Evolutionary conservation across 192 early-diverging fungal species (phyloP).

Genomic region (Coemansia sp.): DNA sequence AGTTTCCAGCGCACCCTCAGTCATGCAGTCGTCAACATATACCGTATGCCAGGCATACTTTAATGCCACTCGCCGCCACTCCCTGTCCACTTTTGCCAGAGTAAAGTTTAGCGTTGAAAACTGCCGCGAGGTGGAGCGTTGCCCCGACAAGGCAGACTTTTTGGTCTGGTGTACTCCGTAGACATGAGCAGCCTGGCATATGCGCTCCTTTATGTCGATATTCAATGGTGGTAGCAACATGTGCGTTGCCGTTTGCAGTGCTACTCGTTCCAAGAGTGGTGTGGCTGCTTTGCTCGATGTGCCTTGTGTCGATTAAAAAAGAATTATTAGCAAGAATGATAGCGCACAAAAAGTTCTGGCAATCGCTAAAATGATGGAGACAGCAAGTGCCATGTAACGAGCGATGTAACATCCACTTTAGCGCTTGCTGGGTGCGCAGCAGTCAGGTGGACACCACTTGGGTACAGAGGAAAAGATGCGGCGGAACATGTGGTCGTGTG

Average conservation of each 20-base stretch:
- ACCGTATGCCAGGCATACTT: constrained; percentile 45
- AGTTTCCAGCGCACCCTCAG: background rate
- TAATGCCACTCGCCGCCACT: constrained; percentile 27
- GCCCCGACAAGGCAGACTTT: background rate
- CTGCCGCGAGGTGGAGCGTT: constrained; percentile 4
- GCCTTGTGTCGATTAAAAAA: too few relatives aligned
- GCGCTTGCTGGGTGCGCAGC: too few relatives aligned
- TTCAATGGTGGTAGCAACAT: constrained; percentile 18
- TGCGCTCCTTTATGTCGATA: constrained; percentile 41
- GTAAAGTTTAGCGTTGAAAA: constrained; percentile 15
- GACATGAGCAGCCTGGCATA: constrained; percentile 22
- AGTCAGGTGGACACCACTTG: too few relatives aligned
- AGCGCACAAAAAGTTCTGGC: too few relatives aligned
- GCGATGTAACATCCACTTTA: too few relatives aligned
- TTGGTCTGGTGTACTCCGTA: background rate
- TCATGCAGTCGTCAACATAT: constrained; percentile 16
- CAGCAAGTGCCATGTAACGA: too few relatives aligned
- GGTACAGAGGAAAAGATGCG: background rate
- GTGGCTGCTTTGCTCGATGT: too few relatives aligned
- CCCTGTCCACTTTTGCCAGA: constrained; percentile 26
- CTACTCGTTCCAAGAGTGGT: too few relatives aligned
- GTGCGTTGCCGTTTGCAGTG: too few relatives aligned
- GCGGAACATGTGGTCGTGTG: constrained; percentile 1
- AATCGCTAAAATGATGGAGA: too few relatives aligned
- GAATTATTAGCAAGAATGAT: too few relatives aligned